Evolutionary conservation across 176 grass and related monocot species (phyloP), one percentile per base, ranked within the genome.

Genomic region (Oryza officinalis): DNA sequence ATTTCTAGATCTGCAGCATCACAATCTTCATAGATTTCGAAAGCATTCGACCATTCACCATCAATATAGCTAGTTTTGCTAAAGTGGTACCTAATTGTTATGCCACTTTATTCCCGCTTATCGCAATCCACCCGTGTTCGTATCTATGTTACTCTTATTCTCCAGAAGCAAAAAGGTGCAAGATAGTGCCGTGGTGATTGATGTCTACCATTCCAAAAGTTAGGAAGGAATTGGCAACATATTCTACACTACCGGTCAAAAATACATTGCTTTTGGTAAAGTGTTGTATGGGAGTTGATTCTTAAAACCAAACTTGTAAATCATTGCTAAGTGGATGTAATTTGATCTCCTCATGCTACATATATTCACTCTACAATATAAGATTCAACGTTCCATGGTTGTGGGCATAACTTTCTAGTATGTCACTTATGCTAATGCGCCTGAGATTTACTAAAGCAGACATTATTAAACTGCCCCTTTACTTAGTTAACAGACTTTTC

Each of bases 51-150:
- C 13, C 13, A 22, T 18, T 57, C 27, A 13, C 26, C 10, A 67
- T 49, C 26, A 80, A 33, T 63, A 31, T 63, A 31, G 6, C 22
- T 67, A 66, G 60, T 47, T 75, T 67, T 45, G 10, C 27, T 73
- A 78, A 73, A 78, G 78, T 20, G 11, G 23, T 60, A 14, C 27
- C 27, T 37, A 27, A 45, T 75, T 63, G 15, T 6, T 41, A 61
- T 17, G 60, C 18, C 13, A 40, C 72, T 77, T 82, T 82, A 86
- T 78, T 72, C 83, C 43, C 5, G 0, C 47, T 73, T 73, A 57
- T 77, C 43, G 10, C 25, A 22, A 26, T 44, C 27, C 14, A 5
- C 15, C n/a, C 30, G 2, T 7, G 38, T 46, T 61, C 27, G 17
- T 61, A 27, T 27, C 46, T 18, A 77, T 28, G 20, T 46, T 33